phyloP scores from a whole-genome alignment of 2,329 filamentous ascomycete species.

The Diplodia intermedia region DNA sequence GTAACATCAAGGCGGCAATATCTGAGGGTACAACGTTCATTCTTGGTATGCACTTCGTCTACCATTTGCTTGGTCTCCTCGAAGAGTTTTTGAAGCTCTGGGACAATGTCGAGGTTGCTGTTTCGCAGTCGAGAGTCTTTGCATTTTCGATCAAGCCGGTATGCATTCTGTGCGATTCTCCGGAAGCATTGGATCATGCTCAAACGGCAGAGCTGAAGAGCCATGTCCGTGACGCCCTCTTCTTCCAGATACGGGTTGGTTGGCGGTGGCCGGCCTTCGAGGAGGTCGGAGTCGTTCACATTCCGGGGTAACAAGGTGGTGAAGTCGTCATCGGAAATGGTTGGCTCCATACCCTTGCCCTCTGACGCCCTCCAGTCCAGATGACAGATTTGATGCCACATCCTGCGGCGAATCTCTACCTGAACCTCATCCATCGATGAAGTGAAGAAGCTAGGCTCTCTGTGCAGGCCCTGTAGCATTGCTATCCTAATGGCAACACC shows the following conservation, averaged over 20 bases:
- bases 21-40: constrained; percentile 43
- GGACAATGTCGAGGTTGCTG: constrained; percentile 38
- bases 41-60: constrained; percentile 45
- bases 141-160: constrained; percentile 47
- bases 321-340: constrained; percentile 47
- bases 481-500: constrained; percentile 48
- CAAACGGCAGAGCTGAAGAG: constrained; percentile 47
- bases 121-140: constrained; percentile 20
- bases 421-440: constrained; percentile 48
- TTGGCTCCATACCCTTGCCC: constrained; percentile 49
- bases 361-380: constrained; percentile 49
- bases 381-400: constrained; percentile 49
- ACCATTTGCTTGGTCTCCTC: constrained; percentile 48
- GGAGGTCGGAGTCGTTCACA: constrained; percentile 48
- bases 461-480: constrained; percentile 47
- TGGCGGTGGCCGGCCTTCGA: constrained; percentile 46
- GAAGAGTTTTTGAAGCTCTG: constrained; percentile 45
- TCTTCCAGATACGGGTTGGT: constrained; percentile 43
- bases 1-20: constrained; percentile 44
- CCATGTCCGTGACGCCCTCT: constrained; percentile 44
- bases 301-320: constrained; percentile 48
- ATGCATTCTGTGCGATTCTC: constrained; percentile 47
- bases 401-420: constrained; percentile 47
- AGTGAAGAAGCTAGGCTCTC: constrained; percentile 48
- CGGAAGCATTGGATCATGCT: constrained; percentile 46